phyloP scores from a whole-genome alignment of 2,329 filamentous ascomycete genomes.

The Aspergillus uvarum region DNA sequence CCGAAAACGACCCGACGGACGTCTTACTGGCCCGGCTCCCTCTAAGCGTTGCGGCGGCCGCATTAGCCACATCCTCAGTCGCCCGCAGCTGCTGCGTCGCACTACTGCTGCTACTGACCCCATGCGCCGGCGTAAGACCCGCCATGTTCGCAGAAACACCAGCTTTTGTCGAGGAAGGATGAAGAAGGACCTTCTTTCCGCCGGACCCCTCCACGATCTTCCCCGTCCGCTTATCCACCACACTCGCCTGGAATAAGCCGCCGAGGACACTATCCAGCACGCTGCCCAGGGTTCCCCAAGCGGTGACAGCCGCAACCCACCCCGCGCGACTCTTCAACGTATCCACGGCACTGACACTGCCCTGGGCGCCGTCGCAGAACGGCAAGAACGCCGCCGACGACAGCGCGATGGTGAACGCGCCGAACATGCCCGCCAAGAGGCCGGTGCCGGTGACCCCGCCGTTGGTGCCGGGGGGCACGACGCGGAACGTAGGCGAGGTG shows the following conservation, averaged over 20 bases:
- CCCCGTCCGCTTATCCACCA: slow-evolving; percentile 77
- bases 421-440: slow-evolving; percentile 69
- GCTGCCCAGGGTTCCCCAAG: slow-evolving; percentile 76
- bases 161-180: slow-evolving; percentile 32
- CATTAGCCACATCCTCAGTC: slow-evolving; percentile 31
- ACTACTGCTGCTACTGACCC: slow-evolving; percentile 22
- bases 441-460: slow-evolving; percentile 81
- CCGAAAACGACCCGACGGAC: slow-evolving; percentile 13
- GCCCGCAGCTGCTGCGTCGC: slow-evolving; percentile 23
- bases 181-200: slow-evolving; percentile 54
- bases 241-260: slow-evolving; percentile 79
- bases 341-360: neutral
- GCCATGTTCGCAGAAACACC: slow-evolving; percentile 17
- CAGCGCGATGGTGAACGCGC: slow-evolving; percentile 68
- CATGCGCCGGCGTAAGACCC: neutral
- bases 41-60: slow-evolving; percentile 26
- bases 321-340: slow-evolving; percentile 50
- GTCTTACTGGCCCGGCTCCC: slow-evolving; percentile 20
- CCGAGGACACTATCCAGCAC: slow-evolving; percentile 86
- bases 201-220: slow-evolving; percentile 88
- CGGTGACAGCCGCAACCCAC: slow-evolving; percentile 57
- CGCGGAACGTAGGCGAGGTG: slow-evolving; percentile 71
- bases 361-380: slow-evolving; percentile 51
- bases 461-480: slow-evolving; percentile 88
- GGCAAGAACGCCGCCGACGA: slow-evolving; percentile 68